Base-by-base conservation (phyloP, 306 rosid species). In the Citrullus colocynthis region DNA sequence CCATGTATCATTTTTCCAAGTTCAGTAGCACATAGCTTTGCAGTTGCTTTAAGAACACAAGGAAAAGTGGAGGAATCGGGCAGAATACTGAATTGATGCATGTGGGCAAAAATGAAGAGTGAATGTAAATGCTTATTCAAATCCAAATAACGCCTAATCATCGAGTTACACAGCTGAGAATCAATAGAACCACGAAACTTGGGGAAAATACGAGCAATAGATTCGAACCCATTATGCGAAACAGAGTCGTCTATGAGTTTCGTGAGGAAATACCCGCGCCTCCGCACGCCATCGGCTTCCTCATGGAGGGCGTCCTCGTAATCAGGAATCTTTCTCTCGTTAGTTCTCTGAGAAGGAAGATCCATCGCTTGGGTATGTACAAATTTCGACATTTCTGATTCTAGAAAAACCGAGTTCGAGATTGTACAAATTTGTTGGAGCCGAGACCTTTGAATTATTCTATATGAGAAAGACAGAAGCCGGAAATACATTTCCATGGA, bases 1-100 rank as follows among this genome's bases (percentile, higher is more conserved):
- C 74, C 74, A 45, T 78, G 80, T 62, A 78, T 78, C 74, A 51
- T 63, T 77, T 44, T 78, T 59, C 79, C 79, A 76, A 63, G 37
- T 30, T 30, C 45, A 78, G 32, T 9, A n/a, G 63, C 32, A 24
- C 60, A 48, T 24, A 28, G 8, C n/a, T 63, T 48, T 14, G 79
- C 70, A 3, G 79, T 36, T n/a, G 70, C 66, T 76, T 76, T 76
- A 59, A 76, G 39, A 76, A 76, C 55, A 32, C 70, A 39, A 20
- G 70, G 79, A 17, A 76, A 76, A 59, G 79, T 58, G 11, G 79
- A 76, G 42, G 57, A 57, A 76, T 76, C 69, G 42, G 79, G 79
- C 37, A 58, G 55, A 59, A 76, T 76, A 69, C 70, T 60, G 28
- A 56, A 36, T 41, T 76, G 59, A 58, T 24, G 70, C 79, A 57